These are phyloP conservation scores for Articulospora tetracladia DNA, from an alignment of 495 filamentous ascomycete species.

Conservation along the genomic window DNA sequence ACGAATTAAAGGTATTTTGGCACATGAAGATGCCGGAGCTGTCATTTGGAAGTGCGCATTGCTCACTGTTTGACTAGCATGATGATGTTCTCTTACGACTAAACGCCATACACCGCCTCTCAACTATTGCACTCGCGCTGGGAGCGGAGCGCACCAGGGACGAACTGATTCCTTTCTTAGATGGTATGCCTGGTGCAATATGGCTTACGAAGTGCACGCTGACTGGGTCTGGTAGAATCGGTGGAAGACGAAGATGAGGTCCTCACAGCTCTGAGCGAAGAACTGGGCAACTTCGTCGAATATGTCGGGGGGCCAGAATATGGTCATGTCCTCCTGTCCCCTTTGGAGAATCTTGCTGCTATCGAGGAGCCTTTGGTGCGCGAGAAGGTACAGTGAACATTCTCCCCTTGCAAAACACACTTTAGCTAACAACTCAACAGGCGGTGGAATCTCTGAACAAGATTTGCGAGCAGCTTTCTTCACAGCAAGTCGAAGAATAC, in stretches of 20 bases:
- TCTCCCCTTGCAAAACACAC: not conserved
- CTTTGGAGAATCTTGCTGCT: conserved; percentile 94
- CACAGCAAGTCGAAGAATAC: conserved; percentile 90
- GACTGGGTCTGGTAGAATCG: conserved; percentile 65
- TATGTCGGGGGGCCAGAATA: conserved; percentile 93
- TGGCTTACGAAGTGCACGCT: conserved; percentile 2
- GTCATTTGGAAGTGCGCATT: not conserved
- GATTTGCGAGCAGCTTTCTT: conserved; percentile 87
- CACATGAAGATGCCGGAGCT: not conserved
- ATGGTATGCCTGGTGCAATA: conserved; percentile 54
- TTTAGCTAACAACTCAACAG: conserved; percentile 38
- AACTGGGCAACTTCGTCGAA: conserved; percentile 93
- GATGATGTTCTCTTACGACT: conserved; percentile 96
- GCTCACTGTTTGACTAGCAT: conserved; percentile 57
- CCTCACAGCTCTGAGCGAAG: conserved; percentile 92
- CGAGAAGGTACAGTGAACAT: conserved; percentile 69
- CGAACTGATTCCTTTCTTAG: conserved; percentile 96
- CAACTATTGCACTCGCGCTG: conserved; percentile 93
- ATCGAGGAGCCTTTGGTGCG: conserved; percentile 97
- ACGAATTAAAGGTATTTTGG: conserved; percentile 86
- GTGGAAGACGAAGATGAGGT: conserved; percentile 99
- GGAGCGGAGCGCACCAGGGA: conserved; percentile 94
- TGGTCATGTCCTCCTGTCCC: conserved; percentile 94
- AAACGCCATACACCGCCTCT: conserved; percentile 96
- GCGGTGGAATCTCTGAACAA: conserved; percentile 99